Base-by-base conservation (phyloP, 2,329 filamentous ascomycete species). In the Juglanconis juglandina region DNA sequence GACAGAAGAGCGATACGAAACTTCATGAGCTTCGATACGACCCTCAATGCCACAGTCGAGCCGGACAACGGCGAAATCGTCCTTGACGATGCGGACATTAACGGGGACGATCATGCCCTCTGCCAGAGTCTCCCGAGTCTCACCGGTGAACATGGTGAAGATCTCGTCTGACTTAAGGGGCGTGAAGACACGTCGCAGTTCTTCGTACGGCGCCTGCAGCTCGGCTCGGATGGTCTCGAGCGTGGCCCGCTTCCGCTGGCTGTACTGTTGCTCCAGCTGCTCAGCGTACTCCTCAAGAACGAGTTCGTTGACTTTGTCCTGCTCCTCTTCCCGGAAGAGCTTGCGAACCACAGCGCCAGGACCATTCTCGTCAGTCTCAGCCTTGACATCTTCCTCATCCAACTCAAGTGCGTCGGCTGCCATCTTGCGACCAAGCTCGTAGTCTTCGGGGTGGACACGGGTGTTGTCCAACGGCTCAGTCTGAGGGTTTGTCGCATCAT, bases 351-450 rank as follows among this genome's bases (percentile, higher is more conserved):
- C 93, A 7, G 94, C 95, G 14, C 91, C 92, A 0, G 90, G 82
- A 0, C 95, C 95, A 65, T 92, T 91, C 70, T 97, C 92, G 66
- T 96, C 91, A 5, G 89, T 90, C 76, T 98, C 93, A 1, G 90
- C 92, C 75, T 96, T 96, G 71, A 99, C 92, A 69, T 99, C 95
- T 77, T 99, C 95, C 76, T 99, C 95, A 68, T 99, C 95, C 66
- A 99, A 82, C 72, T 97, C 94, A 52, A 99, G 81, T 14, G 95
- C 95, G 79, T 99, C 95, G 3, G 95, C 95, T 24, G 95, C 95
- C 89, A 99, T 98, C 77, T 99, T 99, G 67, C 94, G 91, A 53
- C 92, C 95, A 63, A 99, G 88, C 67, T 99, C 95, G 74, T 99
- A 99, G 72, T 99, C 95, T 78, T 99, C 95, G 1, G 95, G 95